Conservation (phyloP, 129 eudicot genomes). For the Saussurea involucrata region DNA sequence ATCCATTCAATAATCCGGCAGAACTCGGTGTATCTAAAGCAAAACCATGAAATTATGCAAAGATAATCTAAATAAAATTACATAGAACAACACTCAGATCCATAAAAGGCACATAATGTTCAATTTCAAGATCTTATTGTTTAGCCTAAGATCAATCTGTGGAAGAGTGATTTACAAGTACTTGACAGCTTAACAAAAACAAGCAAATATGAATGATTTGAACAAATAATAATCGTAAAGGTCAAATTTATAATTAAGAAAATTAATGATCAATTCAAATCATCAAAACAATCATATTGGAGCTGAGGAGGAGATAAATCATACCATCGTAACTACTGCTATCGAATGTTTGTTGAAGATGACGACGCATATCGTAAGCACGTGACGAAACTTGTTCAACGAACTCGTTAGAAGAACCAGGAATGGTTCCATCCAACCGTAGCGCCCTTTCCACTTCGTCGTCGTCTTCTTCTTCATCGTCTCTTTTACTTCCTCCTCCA, state of each 20-base stretch:
- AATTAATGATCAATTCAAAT: neutral
- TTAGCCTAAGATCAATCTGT: conserved; percentile 2
- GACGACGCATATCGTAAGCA: conserved; percentile 94
- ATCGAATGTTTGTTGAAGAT: conserved; percentile 81
- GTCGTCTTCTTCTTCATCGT: conserved; percentile 34
- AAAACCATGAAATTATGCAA: neutral
- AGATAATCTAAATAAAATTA: neutral
- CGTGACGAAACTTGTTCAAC: conserved; percentile 87
- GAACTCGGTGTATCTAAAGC: neutral
- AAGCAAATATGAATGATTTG: neutral
- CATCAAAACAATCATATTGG: neutral
- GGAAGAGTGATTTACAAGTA: neutral
- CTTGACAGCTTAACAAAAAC: neutral
- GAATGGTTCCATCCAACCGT: conserved; percentile 88
- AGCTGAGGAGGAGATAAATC: neutral
- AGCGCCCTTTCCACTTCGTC: conserved; percentile 81
- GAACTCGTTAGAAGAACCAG: conserved; percentile 78
- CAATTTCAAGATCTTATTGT: neutral
- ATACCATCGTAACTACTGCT: conserved; percentile 91
- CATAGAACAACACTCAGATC: neutral
- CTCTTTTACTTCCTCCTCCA: conserved; percentile 23
- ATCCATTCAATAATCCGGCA: neutral
- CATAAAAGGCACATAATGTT: neutral
- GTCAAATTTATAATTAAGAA: neutral
- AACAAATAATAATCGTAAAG: neutral